Percentiles rank a stretch among this genome's conserved stretches.
Evolutionary conservation across 805 yeast species (phyloP).

Genomic region (Starmerella vaccinii): DNA sequence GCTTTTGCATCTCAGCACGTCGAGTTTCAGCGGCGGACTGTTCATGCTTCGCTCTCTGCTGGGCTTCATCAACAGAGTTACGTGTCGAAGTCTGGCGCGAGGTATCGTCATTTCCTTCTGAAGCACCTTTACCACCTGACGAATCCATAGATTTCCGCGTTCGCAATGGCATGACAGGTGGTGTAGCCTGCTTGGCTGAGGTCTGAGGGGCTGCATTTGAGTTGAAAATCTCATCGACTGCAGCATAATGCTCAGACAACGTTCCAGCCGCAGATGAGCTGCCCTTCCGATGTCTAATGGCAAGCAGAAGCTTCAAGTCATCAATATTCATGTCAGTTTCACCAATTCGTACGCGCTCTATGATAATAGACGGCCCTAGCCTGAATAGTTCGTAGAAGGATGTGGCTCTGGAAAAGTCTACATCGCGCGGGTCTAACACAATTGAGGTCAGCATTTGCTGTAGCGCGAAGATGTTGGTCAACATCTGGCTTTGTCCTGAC

Average conservation of each 20-base stretch:
- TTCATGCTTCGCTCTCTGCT: background rate
- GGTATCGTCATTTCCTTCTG: background rate
- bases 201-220: background rate
- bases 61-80: background rate
- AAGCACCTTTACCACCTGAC: background rate
- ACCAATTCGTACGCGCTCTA: conserved; percentile 22
- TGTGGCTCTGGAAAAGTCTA: conserved; percentile 45
- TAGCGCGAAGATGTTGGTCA: conserved; percentile 51
- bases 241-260: conserved; percentile 14
- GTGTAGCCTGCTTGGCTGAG: background rate
- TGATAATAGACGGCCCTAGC: conserved; percentile 22
- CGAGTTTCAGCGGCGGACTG: background rate
- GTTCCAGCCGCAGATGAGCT: conserved; percentile 17
- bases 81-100: no score
- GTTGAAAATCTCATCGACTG: conserved; percentile 14
- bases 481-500: conserved; percentile 49
- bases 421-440: conserved; percentile 41
- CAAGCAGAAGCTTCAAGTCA: conserved; percentile 20
- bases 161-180: conserved; percentile 4
- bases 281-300: conserved; percentile 22
- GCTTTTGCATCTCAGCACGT: background rate
- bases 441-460: conserved; percentile 61
- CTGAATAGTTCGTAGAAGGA: conserved; percentile 41
- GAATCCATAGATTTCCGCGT: background rate
- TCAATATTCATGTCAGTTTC: conserved; percentile 19